Conservation (phyloP, 352 stramenopile species). For the Pythium phragmitis region DNA sequence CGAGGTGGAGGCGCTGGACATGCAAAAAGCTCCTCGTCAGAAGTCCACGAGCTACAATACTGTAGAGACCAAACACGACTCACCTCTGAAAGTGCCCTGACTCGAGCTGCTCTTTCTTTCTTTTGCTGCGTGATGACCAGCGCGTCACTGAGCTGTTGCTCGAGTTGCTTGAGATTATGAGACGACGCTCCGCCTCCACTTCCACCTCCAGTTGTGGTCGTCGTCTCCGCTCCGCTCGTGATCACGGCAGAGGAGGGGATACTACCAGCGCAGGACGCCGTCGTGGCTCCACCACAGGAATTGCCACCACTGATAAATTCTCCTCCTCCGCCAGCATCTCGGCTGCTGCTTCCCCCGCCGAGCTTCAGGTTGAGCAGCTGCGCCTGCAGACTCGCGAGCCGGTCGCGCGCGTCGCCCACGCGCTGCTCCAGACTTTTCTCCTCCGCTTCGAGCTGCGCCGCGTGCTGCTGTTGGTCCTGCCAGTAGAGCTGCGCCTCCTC, state of each 20-base stretch:
- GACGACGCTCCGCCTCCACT: slow-evolving; percentile 8
- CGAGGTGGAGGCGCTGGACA: slow-evolving; percentile 60
- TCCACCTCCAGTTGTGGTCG: background rate
- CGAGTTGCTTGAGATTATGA: slow-evolving; percentile 62
- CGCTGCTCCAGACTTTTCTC: slow-evolving; percentile 59
- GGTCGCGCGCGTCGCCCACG: slow-evolving; percentile 59
- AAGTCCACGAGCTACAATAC: background rate
- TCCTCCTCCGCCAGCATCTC: background rate
- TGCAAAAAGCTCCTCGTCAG: background rate
- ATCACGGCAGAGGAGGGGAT: background rate
- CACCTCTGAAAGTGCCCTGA: slow-evolving; percentile 65
- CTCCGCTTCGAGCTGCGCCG: slow-evolving; percentile 62
- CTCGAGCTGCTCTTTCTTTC: slow-evolving; percentile 55
- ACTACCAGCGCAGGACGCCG: background rate
- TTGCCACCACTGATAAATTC: background rate
- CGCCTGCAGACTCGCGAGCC: slow-evolving; percentile 50
- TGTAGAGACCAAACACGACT: background rate
- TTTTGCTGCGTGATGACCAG: slow-evolving; percentile 57
- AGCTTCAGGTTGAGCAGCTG: slow-evolving; percentile 78
- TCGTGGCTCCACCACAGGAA: background rate
- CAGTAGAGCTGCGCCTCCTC: slow-evolving; percentile 74
- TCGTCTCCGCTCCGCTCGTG: background rate
- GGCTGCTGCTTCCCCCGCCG: slow-evolving; percentile 27
- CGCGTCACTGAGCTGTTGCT: slow-evolving; percentile 61
- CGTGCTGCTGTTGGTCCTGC: slow-evolving; percentile 78